A percentile compares a stretch with the other conserved stretches of the same genome.
phyloP scores from a whole-genome alignment of 352 stramenopile genomes.

The Pythium periplocum region DNA sequence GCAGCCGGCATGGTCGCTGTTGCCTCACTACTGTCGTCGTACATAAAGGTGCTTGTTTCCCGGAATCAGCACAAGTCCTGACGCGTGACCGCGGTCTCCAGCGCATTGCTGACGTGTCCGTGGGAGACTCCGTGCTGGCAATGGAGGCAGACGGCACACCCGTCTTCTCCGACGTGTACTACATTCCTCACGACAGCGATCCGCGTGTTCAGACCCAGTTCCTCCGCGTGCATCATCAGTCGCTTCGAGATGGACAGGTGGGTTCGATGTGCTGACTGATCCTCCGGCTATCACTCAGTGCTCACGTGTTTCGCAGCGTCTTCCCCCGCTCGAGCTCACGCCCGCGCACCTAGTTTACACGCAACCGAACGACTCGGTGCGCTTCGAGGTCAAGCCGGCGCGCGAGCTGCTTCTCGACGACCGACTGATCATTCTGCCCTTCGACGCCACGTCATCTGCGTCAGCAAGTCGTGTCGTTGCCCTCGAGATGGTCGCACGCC shows the following conservation, averaged over 20 bases:
- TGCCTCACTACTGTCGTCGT: no score
- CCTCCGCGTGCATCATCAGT: slow-evolving; percentile 11
- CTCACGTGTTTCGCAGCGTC: background rate
- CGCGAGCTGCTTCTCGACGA: slow-evolving; percentile 40
- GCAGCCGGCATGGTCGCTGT: background rate
- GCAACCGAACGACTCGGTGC: slow-evolving; percentile 2
- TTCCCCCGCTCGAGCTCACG: slow-evolving; percentile 29
- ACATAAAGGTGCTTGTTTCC: slow-evolving; percentile 49
- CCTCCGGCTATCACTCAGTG: no score
- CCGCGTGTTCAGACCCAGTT: slow-evolving; percentile 4
- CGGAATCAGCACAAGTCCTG: slow-evolving; percentile 35
- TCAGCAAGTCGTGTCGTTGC: slow-evolving; percentile 15
- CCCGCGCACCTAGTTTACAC: slow-evolving; percentile 43
- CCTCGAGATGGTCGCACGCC: slow-evolving; percentile 18
- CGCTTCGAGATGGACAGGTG: background rate
- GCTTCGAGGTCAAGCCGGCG: slow-evolving; percentile 38
- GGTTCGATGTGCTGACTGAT: no score
- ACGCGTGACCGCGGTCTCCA: slow-evolving; percentile 16
- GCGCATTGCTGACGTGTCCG: slow-evolving; percentile 25
- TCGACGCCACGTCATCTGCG: background rate
- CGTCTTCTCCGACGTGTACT: slow-evolving; percentile 57
- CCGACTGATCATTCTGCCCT: slow-evolving; percentile 29
- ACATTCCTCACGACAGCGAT: slow-evolving; percentile 49
- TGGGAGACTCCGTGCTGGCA: slow-evolving; percentile 53
- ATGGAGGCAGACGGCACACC: slow-evolving; percentile 26